Evolutionary conservation across 2,329 filamentous ascomycete genomes (phyloP).

Genomic region (Herpotrichia juniperi): DNA sequence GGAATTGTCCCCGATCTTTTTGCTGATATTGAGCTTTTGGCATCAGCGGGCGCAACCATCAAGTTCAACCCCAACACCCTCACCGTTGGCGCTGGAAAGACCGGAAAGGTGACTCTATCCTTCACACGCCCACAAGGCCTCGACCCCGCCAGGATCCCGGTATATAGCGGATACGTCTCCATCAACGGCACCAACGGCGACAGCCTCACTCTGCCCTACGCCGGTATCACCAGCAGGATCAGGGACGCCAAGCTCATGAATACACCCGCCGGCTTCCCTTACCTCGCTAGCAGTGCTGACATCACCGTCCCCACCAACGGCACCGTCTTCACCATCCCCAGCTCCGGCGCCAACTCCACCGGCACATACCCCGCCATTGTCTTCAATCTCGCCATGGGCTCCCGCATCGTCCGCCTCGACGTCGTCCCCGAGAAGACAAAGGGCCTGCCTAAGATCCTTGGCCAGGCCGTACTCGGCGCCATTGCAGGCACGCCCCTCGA

Average conservation of each 20-base stretch:
- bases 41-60: conserved; percentile 1
- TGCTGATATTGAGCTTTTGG: neutral
- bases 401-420: neutral
- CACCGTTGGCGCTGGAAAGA: neutral
- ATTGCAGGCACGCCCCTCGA: conserved; percentile 10
- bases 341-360: neutral
- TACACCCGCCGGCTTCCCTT: neutral
- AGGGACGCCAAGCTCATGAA: neutral
- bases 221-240: conserved; percentile 25
- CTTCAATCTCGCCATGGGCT: conserved; percentile 1
- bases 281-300: neutral
- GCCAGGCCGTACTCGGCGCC: conserved; percentile 5
- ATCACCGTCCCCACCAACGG: neutral
- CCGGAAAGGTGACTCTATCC: conserved; percentile 8
- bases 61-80: conserved; percentile 1
- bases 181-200: conserved; percentile 9
- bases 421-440: conserved; percentile 1
- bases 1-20: neutral
- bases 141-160: conserved; percentile 23
- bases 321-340: conserved; percentile 1
- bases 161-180: conserved; percentile 29
- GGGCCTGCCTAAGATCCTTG: neutral
- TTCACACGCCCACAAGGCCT: conserved; percentile 25
- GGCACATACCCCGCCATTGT: neutral
- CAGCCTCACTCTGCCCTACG: conserved; percentile 23